These are phyloP conservation scores for Cyphellophora europaea DNA, from an alignment of 2,329 filamentous ascomycete genomes.

Conservation along the genomic window DNA sequence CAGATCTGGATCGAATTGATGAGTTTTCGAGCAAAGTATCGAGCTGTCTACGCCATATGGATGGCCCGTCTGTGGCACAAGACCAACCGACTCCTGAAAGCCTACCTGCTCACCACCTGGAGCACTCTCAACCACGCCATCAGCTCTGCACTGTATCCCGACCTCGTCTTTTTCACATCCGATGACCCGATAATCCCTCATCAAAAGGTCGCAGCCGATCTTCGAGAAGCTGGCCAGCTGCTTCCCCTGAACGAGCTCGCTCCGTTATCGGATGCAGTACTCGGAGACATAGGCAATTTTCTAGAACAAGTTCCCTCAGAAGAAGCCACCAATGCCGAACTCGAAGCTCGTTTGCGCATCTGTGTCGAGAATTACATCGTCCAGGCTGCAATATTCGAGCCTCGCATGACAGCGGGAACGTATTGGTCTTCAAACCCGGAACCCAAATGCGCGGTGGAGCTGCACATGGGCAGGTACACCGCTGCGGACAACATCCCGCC, in stretches of 20 bases:
- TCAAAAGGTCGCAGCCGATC: neutral
- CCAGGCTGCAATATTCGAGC: conserved; percentile 3
- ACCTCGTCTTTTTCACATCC: conserved; percentile 1
- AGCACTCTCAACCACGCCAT: conserved; percentile 6
- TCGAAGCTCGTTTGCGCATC: conserved; percentile 1
- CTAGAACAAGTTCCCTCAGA: neutral
- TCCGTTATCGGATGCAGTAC: neutral
- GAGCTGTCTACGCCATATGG: neutral
- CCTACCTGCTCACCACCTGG: conserved; percentile 3
- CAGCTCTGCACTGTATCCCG: conserved; percentile 3
- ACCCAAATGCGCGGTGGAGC: neutral
- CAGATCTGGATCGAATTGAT: neutral
- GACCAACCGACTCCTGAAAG: conserved; percentile 1
- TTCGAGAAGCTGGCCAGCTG: conserved; percentile 1
- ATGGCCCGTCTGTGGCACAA: conserved; percentile 1
- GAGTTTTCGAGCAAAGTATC: conserved; percentile 1
- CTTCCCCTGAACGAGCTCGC: conserved; percentile 4
- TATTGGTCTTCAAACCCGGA: conserved; percentile 5
- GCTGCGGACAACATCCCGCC: neutral
- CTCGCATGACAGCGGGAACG: conserved; percentile 9
- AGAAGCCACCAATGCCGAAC: neutral
- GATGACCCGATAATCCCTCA: conserved; percentile 3
- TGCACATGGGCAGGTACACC: neutral
- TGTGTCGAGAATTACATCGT: conserved; percentile 8
- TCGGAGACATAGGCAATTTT: conserved; percentile 1